phyloP scores from a whole-genome alignment of 805 yeast species.

The Zygotorulaspora chibaensis region DNA sequence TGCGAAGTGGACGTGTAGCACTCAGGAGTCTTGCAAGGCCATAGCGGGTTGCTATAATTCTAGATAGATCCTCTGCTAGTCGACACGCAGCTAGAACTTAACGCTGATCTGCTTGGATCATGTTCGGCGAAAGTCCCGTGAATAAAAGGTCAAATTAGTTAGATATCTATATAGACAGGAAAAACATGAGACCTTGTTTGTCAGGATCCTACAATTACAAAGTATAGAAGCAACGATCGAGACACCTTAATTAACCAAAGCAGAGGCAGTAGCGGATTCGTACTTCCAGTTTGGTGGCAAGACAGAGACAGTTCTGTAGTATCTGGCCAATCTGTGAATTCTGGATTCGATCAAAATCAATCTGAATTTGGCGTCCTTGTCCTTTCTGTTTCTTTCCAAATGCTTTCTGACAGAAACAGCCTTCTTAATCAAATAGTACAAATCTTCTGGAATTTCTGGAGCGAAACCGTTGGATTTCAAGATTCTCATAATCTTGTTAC shows the following conservation, averaged over 20 bases:
- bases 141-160: no score
- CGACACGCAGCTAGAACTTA: no score
- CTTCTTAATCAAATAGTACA: conserved; percentile 98
- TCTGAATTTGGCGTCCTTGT: conserved; percentile 99
- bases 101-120: no score
- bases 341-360: conserved; percentile 99
- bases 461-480: conserved; percentile 99
- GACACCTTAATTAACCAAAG: conserved; percentile 87
- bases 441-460: conserved; percentile 99
- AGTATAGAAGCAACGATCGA: conserved; percentile 11
- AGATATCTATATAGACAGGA: no score
- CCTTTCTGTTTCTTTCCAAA: conserved; percentile 99
- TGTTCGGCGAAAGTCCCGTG: no score
- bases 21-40: no score
- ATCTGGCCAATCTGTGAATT: conserved; percentile 99
- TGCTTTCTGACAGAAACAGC: conserved; percentile 99
- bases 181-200: no score
- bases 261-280: conserved; percentile 99
- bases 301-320: conserved; percentile 99
- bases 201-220: background rate
- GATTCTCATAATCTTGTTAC: conserved; percentile 99
- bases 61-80: no score
- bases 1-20: no score
- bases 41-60: no score
- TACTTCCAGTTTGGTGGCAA: conserved; percentile 99